These are phyloP conservation scores for Didymella arachidicola DNA, from an alignment of 2,329 filamentous ascomycete species.

Conservation along the genomic window DNA sequence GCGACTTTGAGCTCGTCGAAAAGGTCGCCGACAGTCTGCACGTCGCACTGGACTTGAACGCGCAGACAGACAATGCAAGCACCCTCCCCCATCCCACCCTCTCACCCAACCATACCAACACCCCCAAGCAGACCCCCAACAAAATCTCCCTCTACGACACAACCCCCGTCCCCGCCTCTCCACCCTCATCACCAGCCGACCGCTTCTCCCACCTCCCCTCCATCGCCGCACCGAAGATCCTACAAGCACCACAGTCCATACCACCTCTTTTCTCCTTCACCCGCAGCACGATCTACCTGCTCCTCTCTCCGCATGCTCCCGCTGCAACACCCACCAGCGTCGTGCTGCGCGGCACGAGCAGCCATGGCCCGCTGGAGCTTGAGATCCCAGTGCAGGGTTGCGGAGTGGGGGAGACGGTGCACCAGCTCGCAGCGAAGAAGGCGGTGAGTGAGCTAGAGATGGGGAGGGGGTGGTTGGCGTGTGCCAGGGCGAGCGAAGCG, in stretches of 20 bases:
- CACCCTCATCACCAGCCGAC: constrained; percentile 19
- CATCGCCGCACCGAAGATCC: constrained; percentile 62
- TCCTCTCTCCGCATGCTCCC: constrained; percentile 63
- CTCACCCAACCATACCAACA: not conserved
- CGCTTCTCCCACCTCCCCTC: constrained; percentile 62
- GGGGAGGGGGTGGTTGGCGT: constrained; percentile 67
- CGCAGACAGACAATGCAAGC: constrained; percentile 13
- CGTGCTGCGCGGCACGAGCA: constrained; percentile 64
- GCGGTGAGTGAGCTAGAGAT: constrained; percentile 74
- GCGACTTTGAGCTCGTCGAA: constrained; percentile 71
- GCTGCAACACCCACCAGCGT: constrained; percentile 62
- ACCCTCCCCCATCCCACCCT: not conserved
- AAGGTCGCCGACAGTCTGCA: constrained; percentile 61
- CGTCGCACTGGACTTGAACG: constrained; percentile 46
- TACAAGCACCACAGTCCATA: constrained; percentile 71
- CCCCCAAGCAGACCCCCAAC: constrained; percentile 31
- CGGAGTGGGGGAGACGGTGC: constrained; percentile 64
- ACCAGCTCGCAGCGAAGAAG: constrained; percentile 74
- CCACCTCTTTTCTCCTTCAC: constrained; percentile 72
- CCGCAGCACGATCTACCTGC: constrained; percentile 70
- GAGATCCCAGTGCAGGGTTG: constrained; percentile 68
- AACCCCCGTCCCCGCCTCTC: constrained; percentile 15
- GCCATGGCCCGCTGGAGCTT: constrained; percentile 67
- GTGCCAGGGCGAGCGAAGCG: constrained; percentile 50
- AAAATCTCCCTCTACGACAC: constrained; percentile 14